Conservation (phyloP, 1,284 basidiomycete genomes). For the Rhodotorula glutinis region DNA sequence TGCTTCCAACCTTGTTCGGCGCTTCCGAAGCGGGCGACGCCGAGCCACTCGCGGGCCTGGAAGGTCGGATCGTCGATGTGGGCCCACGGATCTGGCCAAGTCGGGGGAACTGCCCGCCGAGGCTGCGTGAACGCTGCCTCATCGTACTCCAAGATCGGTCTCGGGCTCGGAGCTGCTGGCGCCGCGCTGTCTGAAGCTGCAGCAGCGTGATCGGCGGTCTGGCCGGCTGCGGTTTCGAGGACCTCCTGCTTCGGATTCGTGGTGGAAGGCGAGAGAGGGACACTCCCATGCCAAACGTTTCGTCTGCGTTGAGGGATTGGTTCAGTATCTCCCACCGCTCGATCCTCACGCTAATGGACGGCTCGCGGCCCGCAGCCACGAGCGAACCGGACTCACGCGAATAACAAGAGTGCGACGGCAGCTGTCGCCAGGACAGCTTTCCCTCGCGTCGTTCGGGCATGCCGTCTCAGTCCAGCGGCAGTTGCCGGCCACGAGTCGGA, state of each 20-base stretch:
- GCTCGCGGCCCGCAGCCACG: too few relatives aligned
- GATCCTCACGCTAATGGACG: too few relatives aligned
- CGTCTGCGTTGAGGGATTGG: too few relatives aligned
- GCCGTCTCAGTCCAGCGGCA: background rate
- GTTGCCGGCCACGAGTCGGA: background rate
- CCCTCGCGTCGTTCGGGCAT: background rate
- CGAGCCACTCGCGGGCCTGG: constrained; percentile 5
- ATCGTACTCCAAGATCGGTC: background rate
- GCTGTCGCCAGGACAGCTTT: background rate
- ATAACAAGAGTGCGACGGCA: constrained; percentile 7
- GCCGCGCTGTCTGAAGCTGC: too few relatives aligned
- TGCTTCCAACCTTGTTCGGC: constrained; percentile 5
- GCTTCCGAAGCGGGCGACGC: constrained; percentile 15
- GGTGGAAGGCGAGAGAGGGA: too few relatives aligned
- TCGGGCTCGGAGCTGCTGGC: too few relatives aligned
- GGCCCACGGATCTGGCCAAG: constrained; percentile 28
- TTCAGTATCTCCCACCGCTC: too few relatives aligned
- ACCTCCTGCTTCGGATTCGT: too few relatives aligned
- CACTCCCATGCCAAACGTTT: too few relatives aligned
- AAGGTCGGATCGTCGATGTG: constrained; percentile 6
- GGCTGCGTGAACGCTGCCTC: constrained; percentile 11
- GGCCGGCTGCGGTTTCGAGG: too few relatives aligned
- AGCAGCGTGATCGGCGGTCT: too few relatives aligned
- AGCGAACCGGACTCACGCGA: constrained; percentile 16
- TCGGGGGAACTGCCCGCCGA: constrained; percentile 20